Evolutionary conservation across 176 grass and related monocot genomes (phyloP), one percentile per base, ranked within the genome.

Genomic region (Calamus simplicifolius): DNA sequence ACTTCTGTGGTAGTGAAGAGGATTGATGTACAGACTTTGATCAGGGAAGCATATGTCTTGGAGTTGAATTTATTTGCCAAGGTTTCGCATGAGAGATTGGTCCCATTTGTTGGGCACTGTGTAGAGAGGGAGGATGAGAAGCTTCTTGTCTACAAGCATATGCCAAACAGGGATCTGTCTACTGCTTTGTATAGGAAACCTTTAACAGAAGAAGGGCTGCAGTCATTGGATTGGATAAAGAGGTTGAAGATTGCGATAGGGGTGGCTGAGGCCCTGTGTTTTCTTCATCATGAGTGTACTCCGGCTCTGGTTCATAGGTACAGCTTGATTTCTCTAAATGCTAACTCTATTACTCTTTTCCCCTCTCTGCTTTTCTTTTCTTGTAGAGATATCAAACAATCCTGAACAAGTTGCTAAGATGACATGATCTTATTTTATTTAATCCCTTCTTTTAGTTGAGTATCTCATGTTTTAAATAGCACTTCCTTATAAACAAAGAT

Each of bases 171-270:
- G 57, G 93, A 97, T 74, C 78, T 97, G 62, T 84, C 84, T 27
- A 57, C 52, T 48, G 87, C 84, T 50, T 71, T 97, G 59, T 81
- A 80, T 61, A 92, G 63, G 62, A 86, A 79, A 15, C 17, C 18
- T 48, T 48, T 10, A 21, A 25, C 16, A 3, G 63, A 73, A 68
- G 27, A 13, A 56, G 87, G 81, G 5, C 61, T 80, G 70, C 67
- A 25, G 15, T 88, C 93, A 6, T 75, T 97, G 66, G 93, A 97
- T 67, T 97, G 93, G 93, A 97, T 97, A 80, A 97, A 81, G 17
- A 82, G 93, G 69, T 63, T 97, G 62, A 97, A 97, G 69, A 83
- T 97, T 27, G 93, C 93, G 18, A 82, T 48, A 30, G 93, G 87
- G 21, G 51, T 88, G 14, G 81, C 81, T 21, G 87, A 97, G 73